phyloP scores from a whole-genome alignment of 2,329 filamentous ascomycete species.

The Parastagonospora nodorum region DNA sequence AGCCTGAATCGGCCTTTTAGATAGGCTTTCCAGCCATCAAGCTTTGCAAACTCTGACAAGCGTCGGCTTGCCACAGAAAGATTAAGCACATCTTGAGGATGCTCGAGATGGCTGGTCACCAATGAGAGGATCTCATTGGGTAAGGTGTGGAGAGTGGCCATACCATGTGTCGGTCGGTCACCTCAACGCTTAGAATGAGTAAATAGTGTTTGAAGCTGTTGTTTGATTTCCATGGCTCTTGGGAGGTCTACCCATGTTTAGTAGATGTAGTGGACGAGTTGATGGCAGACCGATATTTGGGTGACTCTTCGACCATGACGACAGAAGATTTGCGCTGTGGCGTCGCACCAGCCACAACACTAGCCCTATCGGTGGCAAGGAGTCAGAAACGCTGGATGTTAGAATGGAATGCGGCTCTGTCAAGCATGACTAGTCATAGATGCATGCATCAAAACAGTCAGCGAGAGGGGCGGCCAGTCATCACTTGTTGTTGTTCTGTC shows the following conservation, averaged over 20 bases:
- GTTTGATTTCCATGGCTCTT: background rate
- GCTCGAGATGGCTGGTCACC: slow-evolving; percentile 35
- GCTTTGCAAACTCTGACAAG: slow-evolving; percentile 29
- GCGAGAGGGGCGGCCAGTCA: too few relatives aligned
- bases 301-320: slow-evolving; percentile 26
- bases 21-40: slow-evolving; percentile 43
- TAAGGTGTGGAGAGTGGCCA: slow-evolving; percentile 31
- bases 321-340: slow-evolving; percentile 13
- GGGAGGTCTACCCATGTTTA: background rate
- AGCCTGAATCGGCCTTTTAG: slow-evolving; percentile 38
- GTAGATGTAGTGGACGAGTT: slow-evolving; percentile 7
- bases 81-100: slow-evolving; percentile 30
- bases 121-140: slow-evolving; percentile 43
- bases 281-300: slow-evolving; percentile 8
- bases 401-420: too few relatives aligned
- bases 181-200: background rate
- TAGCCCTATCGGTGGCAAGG: background rate
- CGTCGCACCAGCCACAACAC: slow-evolving; percentile 5
- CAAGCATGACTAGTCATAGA: too few relatives aligned
- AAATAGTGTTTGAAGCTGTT: background rate
- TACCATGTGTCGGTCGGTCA: background rate
- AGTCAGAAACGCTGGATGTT: background rate
- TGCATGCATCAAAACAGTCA: background rate
- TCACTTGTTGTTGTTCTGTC: too few relatives aligned
- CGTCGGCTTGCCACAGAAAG: slow-evolving; percentile 30